A percentile compares a stretch with the other conserved stretches of the same genome.
Evolutionary conservation across 78 protist genomes (phyloP).

Genomic region (Guillardia theta): DNA sequence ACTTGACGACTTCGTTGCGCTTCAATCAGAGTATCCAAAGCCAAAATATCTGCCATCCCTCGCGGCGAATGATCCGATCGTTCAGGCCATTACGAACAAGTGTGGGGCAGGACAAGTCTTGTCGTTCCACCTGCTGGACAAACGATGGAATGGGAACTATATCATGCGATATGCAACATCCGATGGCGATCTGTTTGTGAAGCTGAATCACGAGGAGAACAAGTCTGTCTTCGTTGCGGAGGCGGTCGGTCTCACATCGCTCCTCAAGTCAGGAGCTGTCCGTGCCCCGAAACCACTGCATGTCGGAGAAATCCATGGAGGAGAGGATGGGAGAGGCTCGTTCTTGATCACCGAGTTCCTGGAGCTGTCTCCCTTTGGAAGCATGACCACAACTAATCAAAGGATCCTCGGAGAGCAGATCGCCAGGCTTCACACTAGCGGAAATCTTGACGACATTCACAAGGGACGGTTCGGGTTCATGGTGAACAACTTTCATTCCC

Average conservation of each 20-base stretch:
- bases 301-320: neutral
- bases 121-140: neutral
- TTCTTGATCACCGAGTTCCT: neutral
- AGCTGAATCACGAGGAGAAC: neutral
- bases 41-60: neutral
- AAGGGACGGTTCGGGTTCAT: neutral
- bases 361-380: neutral
- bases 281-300: neutral
- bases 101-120: neutral
- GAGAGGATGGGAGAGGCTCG: neutral
- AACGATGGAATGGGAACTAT: constrained; percentile 15
- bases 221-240: neutral
- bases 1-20: neutral
- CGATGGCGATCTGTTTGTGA: neutral
- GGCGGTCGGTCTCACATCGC: neutral
- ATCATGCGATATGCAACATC: neutral
- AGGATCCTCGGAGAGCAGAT: neutral
- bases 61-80: neutral
- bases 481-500: neutral
- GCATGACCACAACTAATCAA: neutral
- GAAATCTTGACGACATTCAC: neutral
- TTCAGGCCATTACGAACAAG: neutral
- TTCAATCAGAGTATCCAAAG: neutral
- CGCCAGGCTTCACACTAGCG: neutral
- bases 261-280: neutral